Evolutionary conservation across 2,329 filamentous ascomycete genomes (phyloP).

Genomic region (Xylariomycetidae sp.): DNA sequence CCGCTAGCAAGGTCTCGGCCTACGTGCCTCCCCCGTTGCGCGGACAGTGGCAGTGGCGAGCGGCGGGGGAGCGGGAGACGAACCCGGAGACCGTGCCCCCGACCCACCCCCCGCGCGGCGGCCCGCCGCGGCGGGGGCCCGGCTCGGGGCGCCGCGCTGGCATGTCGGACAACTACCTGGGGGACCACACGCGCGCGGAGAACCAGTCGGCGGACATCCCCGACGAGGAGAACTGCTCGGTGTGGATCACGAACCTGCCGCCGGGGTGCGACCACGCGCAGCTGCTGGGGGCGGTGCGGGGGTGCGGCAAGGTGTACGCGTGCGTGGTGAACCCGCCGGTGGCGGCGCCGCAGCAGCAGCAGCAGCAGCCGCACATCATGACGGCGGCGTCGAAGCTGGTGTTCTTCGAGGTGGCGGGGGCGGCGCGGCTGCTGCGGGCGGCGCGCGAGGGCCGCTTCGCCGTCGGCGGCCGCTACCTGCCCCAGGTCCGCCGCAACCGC

Average conservation of each 20-base stretch:
- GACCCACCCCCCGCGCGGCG: too few relatives aligned
- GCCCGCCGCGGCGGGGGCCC: too few relatives aligned
- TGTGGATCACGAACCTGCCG: conserved; percentile 49
- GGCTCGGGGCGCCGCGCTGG: too few relatives aligned
- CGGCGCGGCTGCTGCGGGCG: conserved; percentile 42
- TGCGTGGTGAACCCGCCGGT: conserved; percentile 45
- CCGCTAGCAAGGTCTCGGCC: too few relatives aligned
- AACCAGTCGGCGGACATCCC: conserved; percentile 36
- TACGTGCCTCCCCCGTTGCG: too few relatives aligned
- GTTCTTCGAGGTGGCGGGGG: conserved; percentile 41
- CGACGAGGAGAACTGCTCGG: conserved; percentile 38
- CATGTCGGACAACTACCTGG: conserved; percentile 27
- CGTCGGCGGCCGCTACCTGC: conserved; percentile 30
- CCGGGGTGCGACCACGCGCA: conserved; percentile 33
- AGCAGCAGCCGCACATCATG: conserved; percentile 9
- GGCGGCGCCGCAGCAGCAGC: too few relatives aligned
- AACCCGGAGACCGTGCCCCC: too few relatives aligned
- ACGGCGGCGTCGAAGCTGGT: conserved; percentile 33
- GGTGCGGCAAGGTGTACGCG: conserved; percentile 45
- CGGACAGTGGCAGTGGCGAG: too few relatives aligned
- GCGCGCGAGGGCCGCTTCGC: conserved; percentile 35
- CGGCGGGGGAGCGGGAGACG: too few relatives aligned
- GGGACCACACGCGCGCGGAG: conserved; percentile 28
- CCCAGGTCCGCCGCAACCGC: conserved; percentile 41
- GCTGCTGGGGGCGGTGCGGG: conserved; percentile 38